A percentile compares a stretch with the other conserved stretches of the same genome.
Conservation (phyloP, 148 eudicot species). For the Camellia japonica region DNA sequence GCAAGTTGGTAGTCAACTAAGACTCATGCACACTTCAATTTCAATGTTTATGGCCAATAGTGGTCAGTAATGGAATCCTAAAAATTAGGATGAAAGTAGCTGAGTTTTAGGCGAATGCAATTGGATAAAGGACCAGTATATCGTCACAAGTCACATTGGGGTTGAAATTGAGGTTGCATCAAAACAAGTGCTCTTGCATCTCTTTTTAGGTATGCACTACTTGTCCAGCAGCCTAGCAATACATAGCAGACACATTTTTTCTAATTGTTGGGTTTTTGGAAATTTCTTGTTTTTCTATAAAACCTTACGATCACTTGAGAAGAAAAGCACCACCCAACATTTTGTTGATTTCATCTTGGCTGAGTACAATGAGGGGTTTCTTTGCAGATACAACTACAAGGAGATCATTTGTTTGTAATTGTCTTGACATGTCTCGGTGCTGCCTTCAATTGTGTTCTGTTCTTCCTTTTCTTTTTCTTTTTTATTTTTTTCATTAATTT, state of each 20-base stretch:
- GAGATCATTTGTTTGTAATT: not conserved
- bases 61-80: not conserved
- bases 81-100: not conserved
- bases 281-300: not conserved
- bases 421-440: not conserved
- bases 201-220: not conserved
- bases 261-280: not conserved
- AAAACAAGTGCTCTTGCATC: not conserved
- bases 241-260: not conserved
- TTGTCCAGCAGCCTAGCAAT: not conserved
- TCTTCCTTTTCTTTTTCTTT: not conserved
- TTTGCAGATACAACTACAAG: not conserved
- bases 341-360: not conserved
- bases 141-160: not conserved
- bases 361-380: not conserved
- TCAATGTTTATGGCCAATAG: not conserved
- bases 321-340: not conserved
- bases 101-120: not conserved
- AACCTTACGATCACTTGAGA: not conserved
- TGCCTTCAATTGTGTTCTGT: not conserved
- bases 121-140: not conserved
- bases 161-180: not conserved
- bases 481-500: not conserved
- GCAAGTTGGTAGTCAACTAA: not conserved
- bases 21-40: not conserved